Percentiles rank a stretch among this genome's conserved stretches.
These are phyloP conservation scores for Colletotrichum cordylinicola DNA, from an alignment of 2,329 filamentous ascomycete genomes.

Conservation along the genomic window DNA sequence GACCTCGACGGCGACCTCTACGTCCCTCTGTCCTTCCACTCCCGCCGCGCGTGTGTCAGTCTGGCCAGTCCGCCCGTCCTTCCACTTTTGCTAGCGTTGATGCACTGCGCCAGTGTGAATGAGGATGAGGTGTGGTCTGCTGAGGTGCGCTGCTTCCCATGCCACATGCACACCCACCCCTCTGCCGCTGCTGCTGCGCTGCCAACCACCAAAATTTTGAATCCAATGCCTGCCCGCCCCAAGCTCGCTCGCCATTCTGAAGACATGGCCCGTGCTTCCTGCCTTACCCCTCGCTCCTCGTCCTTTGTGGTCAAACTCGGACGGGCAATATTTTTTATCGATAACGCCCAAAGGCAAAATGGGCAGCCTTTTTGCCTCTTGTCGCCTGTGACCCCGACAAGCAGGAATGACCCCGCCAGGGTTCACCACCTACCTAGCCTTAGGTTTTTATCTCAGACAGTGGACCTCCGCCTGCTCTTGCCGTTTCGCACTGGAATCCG, in stretches of 20 bases:
- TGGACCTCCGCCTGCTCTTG: not conserved
- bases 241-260: not conserved
- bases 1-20: not conserved
- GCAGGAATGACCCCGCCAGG: not conserved
- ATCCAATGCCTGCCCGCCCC: not conserved
- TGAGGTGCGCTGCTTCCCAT: not conserved
- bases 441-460: not conserved
- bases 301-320: not conserved
- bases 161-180: not conserved
- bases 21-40: not conserved
- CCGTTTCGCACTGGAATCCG: not conserved
- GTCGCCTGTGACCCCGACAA: not conserved
- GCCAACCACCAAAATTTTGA: not conserved
- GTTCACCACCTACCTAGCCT: not conserved
- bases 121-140: not conserved
- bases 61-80: not conserved
- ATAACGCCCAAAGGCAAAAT: not conserved
- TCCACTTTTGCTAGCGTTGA: not conserved
- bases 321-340: not conserved
- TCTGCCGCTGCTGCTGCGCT: not conserved
- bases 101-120: not conserved
- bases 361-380: not conserved
- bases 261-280: not conserved
- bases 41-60: not conserved
- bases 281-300: constrained; percentile 1